A percentile compares a stretch with the other conserved stretches of the same genome.
These are phyloP conservation scores for Alternaria atra DNA, from an alignment of 2,329 filamentous ascomycete species.

Conservation along the genomic window DNA sequence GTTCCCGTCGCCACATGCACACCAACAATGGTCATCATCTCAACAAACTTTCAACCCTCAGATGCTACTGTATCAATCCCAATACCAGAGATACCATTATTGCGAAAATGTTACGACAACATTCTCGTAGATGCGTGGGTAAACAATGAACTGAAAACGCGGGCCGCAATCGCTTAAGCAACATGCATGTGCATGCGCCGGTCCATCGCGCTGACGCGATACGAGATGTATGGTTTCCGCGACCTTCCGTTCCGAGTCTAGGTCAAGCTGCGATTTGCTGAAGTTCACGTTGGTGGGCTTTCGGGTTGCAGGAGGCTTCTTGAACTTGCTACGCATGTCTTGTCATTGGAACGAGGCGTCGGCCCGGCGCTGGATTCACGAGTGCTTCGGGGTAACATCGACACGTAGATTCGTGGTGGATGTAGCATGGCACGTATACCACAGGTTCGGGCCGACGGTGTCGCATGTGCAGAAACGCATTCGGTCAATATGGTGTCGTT, in stretches of 20 bases:
- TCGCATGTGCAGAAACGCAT: no score
- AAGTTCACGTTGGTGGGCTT: not conserved
- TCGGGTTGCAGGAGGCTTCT: not conserved
- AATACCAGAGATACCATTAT: accelerated
- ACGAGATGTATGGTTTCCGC: not conserved
- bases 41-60: not conserved
- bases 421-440: no score
- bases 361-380: not conserved
- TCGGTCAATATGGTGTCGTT: not conserved
- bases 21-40: not conserved
- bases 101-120: not conserved
- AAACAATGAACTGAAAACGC: not conserved
- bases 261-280: not conserved
- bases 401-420: no score
- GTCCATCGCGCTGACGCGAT: conserved; percentile 7
- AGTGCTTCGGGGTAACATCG: not conserved
- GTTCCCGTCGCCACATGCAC: not conserved
- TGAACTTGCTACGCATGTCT: not conserved
- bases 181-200: not conserved
- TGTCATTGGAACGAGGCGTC: not conserved
- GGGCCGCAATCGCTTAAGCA: conserved; percentile 4
- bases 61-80: not conserved
- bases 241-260: not conserved
- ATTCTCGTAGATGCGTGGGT: not conserved
- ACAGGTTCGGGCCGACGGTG: accelerated